phyloP scores from a whole-genome alignment of 1,284 basidiomycete species.

The Rhodotorula sp. region DNA sequence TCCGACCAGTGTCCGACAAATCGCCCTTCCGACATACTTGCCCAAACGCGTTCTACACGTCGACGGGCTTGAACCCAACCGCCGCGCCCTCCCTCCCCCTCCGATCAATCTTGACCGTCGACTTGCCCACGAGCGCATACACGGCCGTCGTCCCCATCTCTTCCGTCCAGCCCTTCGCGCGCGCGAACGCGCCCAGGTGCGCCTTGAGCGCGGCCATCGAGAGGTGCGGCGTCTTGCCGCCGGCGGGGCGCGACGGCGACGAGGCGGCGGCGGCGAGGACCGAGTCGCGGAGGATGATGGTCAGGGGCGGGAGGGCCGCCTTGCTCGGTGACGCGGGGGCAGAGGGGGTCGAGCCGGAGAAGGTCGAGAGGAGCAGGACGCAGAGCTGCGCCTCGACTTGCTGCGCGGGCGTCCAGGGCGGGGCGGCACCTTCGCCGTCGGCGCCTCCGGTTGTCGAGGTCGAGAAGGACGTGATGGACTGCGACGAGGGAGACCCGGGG shows the following conservation, averaged over 20 bases:
- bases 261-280: neutral
- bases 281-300: conserved; percentile 29
- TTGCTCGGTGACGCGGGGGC: neutral
- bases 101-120: conserved; percentile 41
- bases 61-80: conserved; percentile 24
- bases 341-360: conserved; percentile 6
- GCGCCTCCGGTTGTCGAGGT: conserved; percentile 3
- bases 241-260: neutral
- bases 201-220: conserved; percentile 37
- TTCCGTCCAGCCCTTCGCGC: conserved; percentile 34
- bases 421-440: neutral
- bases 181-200: conserved; percentile 33
- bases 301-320: conserved; percentile 1
- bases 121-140: conserved; percentile 41
- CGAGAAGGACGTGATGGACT: conserved; percentile 17
- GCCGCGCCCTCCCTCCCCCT: conserved; percentile 39
- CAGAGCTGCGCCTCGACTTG: conserved; percentile 30
- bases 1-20: too few species aligned
- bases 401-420: conserved; percentile 18
- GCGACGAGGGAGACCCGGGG: conserved; percentile 17
- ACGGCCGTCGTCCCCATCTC: conserved; percentile 44
- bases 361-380: conserved; percentile 20
- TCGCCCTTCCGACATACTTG: too few species aligned
- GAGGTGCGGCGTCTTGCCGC: conserved; percentile 24
- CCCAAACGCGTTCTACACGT: neutral